Evolutionary conservation across 495 filamentous ascomycete species (phyloP).

Genomic region (Penicillium soppii): DNA sequence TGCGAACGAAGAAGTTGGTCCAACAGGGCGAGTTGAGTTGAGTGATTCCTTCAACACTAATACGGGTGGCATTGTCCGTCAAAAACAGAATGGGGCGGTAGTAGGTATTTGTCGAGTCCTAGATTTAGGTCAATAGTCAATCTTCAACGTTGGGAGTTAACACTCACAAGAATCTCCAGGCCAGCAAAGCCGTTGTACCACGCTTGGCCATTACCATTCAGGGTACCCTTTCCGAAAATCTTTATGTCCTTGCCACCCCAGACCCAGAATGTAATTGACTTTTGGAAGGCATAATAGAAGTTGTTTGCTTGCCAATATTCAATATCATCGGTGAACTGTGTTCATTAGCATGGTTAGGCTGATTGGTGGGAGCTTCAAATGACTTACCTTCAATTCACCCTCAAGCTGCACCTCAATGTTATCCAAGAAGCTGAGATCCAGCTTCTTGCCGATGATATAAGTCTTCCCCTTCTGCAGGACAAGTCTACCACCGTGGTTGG

Average conservation of each 20-base stretch:
- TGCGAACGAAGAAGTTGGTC: slow-evolving; percentile 57
- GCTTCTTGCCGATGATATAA: slow-evolving; percentile 55
- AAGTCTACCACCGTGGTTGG: slow-evolving; percentile 54
- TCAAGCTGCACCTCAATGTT: slow-evolving; percentile 57
- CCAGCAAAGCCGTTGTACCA: slow-evolving; percentile 52
- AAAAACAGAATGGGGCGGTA: slow-evolving; percentile 57
- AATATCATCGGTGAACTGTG: slow-evolving; percentile 57
- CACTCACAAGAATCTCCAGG: slow-evolving; percentile 40
- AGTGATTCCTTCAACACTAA: slow-evolving; percentile 55
- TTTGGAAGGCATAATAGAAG: slow-evolving; percentile 57
- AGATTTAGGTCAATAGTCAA: not conserved
- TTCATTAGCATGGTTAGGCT: not conserved
- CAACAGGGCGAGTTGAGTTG: slow-evolving; percentile 59
- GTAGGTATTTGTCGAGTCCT: slow-evolving; percentile 52
- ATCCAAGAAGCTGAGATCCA: slow-evolving; percentile 56
- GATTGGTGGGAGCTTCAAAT: not conserved
- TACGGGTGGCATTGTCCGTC: slow-evolving; percentile 54
- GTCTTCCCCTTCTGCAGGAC: slow-evolving; percentile 49
- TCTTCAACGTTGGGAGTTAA: not conserved
- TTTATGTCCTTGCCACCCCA: slow-evolving; percentile 59
- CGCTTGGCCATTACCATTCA: slow-evolving; percentile 56
- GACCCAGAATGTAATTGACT: slow-evolving; percentile 60
- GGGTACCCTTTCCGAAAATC: slow-evolving; percentile 51
- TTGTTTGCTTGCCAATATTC: slow-evolving; percentile 58
- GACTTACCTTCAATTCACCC: slow-evolving; percentile 47